Percentiles rank a stretch among this genome's conserved stretches.
These are phyloP conservation scores for Quercus aquifolioides DNA, from an alignment of 306 rosid genomes.

Conservation along the genomic window DNA sequence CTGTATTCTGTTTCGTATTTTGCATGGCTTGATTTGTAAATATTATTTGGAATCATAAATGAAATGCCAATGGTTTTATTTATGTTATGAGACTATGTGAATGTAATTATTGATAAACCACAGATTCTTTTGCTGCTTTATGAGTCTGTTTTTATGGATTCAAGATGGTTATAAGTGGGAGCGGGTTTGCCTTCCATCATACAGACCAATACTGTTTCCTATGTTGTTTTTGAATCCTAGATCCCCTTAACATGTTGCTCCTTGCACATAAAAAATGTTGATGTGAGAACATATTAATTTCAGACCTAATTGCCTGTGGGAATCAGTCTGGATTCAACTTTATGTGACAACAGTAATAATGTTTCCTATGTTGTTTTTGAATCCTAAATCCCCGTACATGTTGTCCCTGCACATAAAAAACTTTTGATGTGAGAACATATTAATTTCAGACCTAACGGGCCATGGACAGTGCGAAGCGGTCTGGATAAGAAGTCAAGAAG, in stretches of 20 bases:
- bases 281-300: background rate
- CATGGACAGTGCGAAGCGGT: background rate
- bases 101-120: background rate
- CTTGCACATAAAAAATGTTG: background rate
- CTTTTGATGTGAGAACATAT: too few species aligned
- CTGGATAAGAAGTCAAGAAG: background rate
- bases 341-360: too few species aligned
- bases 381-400: background rate
- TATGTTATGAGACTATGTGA: background rate
- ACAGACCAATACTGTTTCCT: background rate
- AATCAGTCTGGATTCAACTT: too few species aligned
- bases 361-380: background rate
- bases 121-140: background rate
- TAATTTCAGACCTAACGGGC: background rate
- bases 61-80: background rate
- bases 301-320: background rate
- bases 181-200: background rate
- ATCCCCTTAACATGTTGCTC: background rate
- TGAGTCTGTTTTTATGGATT: background rate
- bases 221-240: background rate
- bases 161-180: background rate
- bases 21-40: constrained; percentile 32
- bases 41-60: constrained; percentile 12
- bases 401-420: background rate
- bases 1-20: constrained; percentile 2